Percentiles rank a stretch among this genome's conserved stretches.
These are phyloP conservation scores for Kazachstania bromeliacearum DNA, from an alignment of 805 yeast species.

Conservation along the genomic window DNA sequence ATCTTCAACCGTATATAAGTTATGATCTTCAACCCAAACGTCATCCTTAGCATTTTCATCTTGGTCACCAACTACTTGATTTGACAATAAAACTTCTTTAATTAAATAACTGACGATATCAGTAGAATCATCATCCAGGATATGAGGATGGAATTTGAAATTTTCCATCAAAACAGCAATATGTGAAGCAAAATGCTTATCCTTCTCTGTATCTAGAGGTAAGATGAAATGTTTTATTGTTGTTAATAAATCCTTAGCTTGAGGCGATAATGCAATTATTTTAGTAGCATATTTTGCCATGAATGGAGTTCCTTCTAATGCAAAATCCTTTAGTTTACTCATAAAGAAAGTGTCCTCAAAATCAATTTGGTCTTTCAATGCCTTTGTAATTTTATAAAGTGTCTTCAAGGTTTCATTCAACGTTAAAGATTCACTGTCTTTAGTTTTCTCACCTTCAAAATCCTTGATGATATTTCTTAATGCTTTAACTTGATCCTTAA, in stretches of 20 bases:
- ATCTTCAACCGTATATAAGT: conserved; percentile 33
- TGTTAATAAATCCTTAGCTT: conserved; percentile 33
- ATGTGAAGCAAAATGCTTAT: conserved; percentile 40
- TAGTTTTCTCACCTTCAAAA: conserved; percentile 9
- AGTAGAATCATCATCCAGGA: conserved; percentile 44
- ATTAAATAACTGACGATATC: conserved; percentile 53
- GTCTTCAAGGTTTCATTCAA: conserved; percentile 44
- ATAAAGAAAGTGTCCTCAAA: conserved; percentile 34
- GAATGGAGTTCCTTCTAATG: conserved; percentile 42
- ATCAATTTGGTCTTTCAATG: conserved; percentile 40
- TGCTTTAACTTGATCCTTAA: conserved; percentile 48
- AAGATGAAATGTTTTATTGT: conserved; percentile 35
- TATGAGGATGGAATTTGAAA: conserved; percentile 38
- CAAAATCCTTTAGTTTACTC: conserved; percentile 37
- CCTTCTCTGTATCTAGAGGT: conserved; percentile 38
- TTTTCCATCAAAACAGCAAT: conserved; percentile 54
- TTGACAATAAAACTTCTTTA: conserved; percentile 50
- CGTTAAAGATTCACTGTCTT: conserved; percentile 14
- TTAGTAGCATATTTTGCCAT: conserved; percentile 61
- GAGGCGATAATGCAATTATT: conserved; percentile 40
- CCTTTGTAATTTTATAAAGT: conserved; percentile 46
- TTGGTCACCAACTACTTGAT: conserved; percentile 31
- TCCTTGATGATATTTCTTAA: conserved; percentile 34
- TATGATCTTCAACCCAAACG: conserved; percentile 41
- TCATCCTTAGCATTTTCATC: conserved; percentile 15